phyloP scores from a whole-genome alignment of 306 rosid species.

The Fragaria iinumae region DNA sequence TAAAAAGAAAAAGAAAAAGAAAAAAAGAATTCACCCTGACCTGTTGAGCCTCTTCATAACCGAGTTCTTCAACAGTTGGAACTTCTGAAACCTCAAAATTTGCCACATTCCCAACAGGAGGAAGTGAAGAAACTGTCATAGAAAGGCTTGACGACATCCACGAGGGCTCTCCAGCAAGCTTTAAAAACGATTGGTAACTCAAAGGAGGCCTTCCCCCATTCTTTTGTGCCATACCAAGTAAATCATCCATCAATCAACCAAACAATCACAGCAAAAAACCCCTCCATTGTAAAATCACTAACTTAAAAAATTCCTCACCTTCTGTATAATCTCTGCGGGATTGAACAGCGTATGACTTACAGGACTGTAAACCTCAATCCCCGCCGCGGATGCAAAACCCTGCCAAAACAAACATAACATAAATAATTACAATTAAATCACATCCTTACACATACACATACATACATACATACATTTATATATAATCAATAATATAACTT shows the following conservation, averaged over 20 bases:
- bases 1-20: background rate
- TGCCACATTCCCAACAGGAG: constrained; percentile 59
- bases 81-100: constrained; percentile 56
- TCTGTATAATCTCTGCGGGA: constrained; percentile 66
- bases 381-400: constrained; percentile 62
- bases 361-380: constrained; percentile 82
- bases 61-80: constrained; percentile 73
- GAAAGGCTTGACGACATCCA: constrained; percentile 45
- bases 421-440: background rate
- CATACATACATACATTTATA: background rate
- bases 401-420: constrained; percentile 15
- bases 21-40: constrained; percentile 28
- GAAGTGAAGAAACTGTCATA: constrained; percentile 51
- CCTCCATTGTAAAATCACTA: constrained; percentile 6
- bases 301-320: constrained; percentile 34
- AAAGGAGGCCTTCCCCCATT: constrained; percentile 92
- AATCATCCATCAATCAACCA: constrained; percentile 9
- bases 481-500: background rate
- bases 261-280: background rate
- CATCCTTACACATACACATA: background rate
- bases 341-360: constrained; percentile 86
- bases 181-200: constrained; percentile 81
- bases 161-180: constrained; percentile 73
- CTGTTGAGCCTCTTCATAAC: constrained; percentile 60
- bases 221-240: constrained; percentile 40